Conservation (phyloP, 1,139 yeast species). For the Arxiozyma telluris region DNA sequence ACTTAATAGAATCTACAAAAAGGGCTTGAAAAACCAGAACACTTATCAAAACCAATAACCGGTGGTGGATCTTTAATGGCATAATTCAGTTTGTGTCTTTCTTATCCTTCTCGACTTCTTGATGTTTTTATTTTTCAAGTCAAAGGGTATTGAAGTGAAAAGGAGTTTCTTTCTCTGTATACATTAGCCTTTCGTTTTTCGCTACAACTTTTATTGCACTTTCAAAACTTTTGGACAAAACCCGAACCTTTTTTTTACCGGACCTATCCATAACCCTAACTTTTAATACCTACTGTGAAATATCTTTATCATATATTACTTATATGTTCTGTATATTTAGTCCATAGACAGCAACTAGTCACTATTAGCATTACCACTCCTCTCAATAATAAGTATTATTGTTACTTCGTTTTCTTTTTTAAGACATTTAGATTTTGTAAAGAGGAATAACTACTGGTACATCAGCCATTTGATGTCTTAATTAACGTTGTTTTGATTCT, state of each 20-base stretch:
- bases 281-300: not conserved
- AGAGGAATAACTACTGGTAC: not conserved
- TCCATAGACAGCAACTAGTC: not conserved
- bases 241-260: not conserved
- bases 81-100: too few species aligned
- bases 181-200: not conserved
- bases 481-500: not conserved
- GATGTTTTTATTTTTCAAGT: not conserved
- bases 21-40: not conserved
- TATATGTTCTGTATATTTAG: too few species aligned
- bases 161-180: too few species aligned
- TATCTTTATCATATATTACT: too few species aligned
- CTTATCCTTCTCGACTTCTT: not conserved
- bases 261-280: not conserved
- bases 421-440: too few species aligned
- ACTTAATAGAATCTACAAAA: not conserved
- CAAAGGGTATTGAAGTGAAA: not conserved
- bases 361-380: not conserved
- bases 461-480: too few species aligned
- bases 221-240: not conserved
- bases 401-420: too few species aligned
- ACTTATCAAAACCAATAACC: not conserved
- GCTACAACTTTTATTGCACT: not conserved
- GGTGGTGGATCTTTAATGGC: not conserved
- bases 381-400: too few species aligned